phyloP scores from a whole-genome alignment of 257 asterid genomes.

The Buddleja alternifolia region DNA sequence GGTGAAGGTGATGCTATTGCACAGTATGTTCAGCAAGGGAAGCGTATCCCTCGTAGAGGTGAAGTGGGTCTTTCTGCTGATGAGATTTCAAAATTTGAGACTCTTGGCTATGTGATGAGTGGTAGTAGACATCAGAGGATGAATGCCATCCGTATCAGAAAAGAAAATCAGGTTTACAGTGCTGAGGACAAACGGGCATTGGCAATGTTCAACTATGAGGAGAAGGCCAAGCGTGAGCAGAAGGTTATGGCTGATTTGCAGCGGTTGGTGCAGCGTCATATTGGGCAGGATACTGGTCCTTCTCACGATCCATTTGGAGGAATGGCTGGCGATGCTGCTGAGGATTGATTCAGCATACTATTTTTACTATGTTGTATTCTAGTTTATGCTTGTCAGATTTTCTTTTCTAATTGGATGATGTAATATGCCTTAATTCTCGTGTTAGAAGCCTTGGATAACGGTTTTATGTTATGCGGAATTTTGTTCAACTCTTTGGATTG shows the following conservation, averaged over 20 bases:
- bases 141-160: slow-evolving; percentile 99
- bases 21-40: slow-evolving; percentile 97
- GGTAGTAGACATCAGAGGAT: slow-evolving; percentile 99
- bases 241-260: slow-evolving; percentile 99
- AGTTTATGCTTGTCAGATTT: slow-evolving; percentile 20
- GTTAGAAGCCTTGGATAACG: neutral
- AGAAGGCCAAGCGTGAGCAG: slow-evolving; percentile 95
- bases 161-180: slow-evolving; percentile 97
- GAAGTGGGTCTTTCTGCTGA: slow-evolving; percentile 99
- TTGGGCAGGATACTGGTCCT: slow-evolving; percentile 84
- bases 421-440: slow-evolving; percentile 27
- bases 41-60: slow-evolving; percentile 99
- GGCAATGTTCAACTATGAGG: slow-evolving; percentile 98
- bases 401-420: slow-evolving; percentile 17
- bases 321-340: slow-evolving; percentile 59
- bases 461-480: neutral
- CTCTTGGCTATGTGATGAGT: slow-evolving; percentile 98
- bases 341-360: slow-evolving; percentile 44
- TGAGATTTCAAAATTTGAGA: slow-evolving; percentile 86
- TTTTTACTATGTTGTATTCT: slow-evolving; percentile 9
- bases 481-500: neutral
- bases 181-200: slow-evolving; percentile 97
- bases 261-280: slow-evolving; percentile 94
- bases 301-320: slow-evolving; percentile 90
- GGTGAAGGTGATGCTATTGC: slow-evolving; percentile 99